Evolutionary conservation across 495 filamentous ascomycete species (phyloP).

Genomic region (Podospora comata): DNA sequence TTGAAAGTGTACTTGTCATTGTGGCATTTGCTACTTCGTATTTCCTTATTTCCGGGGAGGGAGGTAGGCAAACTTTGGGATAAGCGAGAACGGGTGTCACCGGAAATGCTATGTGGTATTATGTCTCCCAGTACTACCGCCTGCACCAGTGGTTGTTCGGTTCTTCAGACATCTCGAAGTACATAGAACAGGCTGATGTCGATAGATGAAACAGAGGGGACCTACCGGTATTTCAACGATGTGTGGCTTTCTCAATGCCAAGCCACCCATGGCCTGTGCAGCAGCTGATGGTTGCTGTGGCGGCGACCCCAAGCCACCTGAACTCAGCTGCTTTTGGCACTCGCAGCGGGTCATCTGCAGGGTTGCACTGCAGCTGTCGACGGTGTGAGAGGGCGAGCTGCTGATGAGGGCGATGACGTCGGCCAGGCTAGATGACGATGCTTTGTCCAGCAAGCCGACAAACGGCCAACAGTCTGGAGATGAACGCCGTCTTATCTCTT

Average conservation of each 20-base stretch:
- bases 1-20: neutral
- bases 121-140: neutral
- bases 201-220: neutral
- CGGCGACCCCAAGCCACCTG: slow-evolving; percentile 1
- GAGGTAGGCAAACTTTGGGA: neutral
- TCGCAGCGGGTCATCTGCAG: slow-evolving; percentile 1
- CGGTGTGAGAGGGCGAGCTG: neutral
- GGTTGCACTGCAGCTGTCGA: neutral
- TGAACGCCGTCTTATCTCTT: neutral
- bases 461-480: neutral
- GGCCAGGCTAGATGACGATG: slow-evolving; percentile 11
- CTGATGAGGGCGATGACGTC: slow-evolving; percentile 10
- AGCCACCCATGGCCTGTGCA: neutral
- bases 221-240: neutral
- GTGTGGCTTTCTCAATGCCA: neutral
- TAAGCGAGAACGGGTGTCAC: neutral
- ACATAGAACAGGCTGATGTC: neutral
- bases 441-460: neutral
- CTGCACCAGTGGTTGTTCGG: neutral
- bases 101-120: neutral
- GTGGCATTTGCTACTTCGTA: neutral
- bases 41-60: neutral
- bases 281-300: slow-evolving; percentile 1
- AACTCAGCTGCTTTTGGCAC: neutral
- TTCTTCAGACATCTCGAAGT: neutral